These are phyloP conservation scores for Hippophae tibetana DNA, from an alignment of 306 rosid genomes.

Conservation along the genomic window DNA sequence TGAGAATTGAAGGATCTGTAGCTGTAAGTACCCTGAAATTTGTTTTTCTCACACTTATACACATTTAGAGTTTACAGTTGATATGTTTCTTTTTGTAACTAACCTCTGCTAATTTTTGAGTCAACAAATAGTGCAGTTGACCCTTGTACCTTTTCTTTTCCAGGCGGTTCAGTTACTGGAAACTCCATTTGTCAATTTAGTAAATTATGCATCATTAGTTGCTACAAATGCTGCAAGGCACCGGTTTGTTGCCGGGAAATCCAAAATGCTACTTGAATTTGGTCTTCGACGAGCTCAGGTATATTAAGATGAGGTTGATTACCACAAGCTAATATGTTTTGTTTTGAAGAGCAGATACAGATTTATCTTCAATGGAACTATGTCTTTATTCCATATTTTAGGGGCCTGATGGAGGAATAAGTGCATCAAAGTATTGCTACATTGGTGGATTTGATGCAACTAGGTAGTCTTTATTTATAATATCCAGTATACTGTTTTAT, in stretches of 20 bases:
- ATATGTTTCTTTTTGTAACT: background rate
- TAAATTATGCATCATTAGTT: constrained; percentile 74
- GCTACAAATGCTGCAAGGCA: constrained; percentile 93
- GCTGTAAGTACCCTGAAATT: constrained; percentile 57
- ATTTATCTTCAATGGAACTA: constrained; percentile 14
- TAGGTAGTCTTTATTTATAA: constrained; percentile 38
- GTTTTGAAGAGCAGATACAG: constrained; percentile 1
- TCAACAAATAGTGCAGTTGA: constrained; percentile 4
- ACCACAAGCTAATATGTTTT: constrained; percentile 39
- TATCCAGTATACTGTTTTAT: background rate
- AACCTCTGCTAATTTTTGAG: background rate
- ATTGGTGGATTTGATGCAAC: constrained; percentile 95
- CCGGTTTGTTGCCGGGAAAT: constrained; percentile 85
- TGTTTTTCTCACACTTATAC: background rate
- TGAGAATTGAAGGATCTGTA: constrained; percentile 93
- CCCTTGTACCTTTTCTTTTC: constrained; percentile 22
- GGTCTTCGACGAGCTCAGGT: constrained; percentile 98
- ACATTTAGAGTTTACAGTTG: background rate
- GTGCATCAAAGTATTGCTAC: constrained; percentile 89
- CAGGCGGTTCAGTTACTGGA: constrained; percentile 93
- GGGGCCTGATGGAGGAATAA: constrained; percentile 97
- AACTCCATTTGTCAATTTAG: constrained; percentile 72
- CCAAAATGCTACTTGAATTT: constrained; percentile 79
- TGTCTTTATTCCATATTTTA: constrained; percentile 24
- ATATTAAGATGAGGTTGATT: constrained; percentile 44